These are phyloP conservation scores for Phytophthora macrochlamydospora DNA, from an alignment of 352 stramenopile species.

Conservation along the genomic window DNA sequence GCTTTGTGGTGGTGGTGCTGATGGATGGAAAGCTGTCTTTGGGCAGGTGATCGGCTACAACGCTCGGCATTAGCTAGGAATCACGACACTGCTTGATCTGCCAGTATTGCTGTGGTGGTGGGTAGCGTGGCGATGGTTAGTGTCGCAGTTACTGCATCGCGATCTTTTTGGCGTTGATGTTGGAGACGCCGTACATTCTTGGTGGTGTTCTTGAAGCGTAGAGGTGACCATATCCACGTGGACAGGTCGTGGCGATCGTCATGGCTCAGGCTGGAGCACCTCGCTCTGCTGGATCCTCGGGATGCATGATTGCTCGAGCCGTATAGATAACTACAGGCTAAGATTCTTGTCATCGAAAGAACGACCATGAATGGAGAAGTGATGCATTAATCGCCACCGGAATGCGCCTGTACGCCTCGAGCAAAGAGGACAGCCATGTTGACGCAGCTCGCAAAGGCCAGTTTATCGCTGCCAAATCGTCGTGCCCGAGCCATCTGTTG, in stretches of 20 bases:
- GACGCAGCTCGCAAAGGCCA: neutral
- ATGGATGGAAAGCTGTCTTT: conserved; percentile 33
- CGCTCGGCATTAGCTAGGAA: conserved; percentile 11
- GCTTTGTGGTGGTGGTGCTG: neutral
- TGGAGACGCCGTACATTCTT: too few relatives aligned
- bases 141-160: conserved; percentile 15
- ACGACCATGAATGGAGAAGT: too few relatives aligned
- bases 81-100: conserved; percentile 17
- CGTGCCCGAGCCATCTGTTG: conserved; percentile 17
- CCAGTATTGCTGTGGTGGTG: conserved; percentile 29
- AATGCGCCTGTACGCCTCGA: too few relatives aligned
- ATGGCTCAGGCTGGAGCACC: conserved; percentile 6
- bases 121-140: conserved; percentile 8
- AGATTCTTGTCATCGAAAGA: too few relatives aligned
- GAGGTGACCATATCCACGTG: conserved; percentile 18
- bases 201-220: conserved; percentile 23
- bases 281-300: too few relatives aligned
- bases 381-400: too few relatives aligned
- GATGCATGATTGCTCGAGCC: too few relatives aligned
- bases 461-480: neutral
- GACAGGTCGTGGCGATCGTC: conserved; percentile 27
- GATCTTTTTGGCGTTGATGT: conserved; percentile 8
- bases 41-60: conserved; percentile 36
- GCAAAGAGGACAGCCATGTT: too few relatives aligned
- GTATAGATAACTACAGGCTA: too few relatives aligned